A percentile compares a stretch with the other conserved stretches of the same genome.
These are phyloP conservation scores for Colletotrichum sp. DNA, from an alignment of 2,329 filamentous ascomycete genomes.

Conservation along the genomic window DNA sequence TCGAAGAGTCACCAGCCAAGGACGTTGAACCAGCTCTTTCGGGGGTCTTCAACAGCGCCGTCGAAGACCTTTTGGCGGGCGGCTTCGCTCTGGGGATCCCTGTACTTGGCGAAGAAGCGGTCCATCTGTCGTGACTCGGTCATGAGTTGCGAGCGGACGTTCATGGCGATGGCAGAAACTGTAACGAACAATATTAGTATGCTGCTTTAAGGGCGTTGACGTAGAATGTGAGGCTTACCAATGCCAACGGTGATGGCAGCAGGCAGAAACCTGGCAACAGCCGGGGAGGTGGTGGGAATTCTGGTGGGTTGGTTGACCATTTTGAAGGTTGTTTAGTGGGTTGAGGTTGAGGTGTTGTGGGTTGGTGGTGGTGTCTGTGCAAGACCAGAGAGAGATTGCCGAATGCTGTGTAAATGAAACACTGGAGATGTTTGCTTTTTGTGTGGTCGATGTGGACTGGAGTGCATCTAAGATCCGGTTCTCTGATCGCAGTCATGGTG, in stretches of 20 bases:
- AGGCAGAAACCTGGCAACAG: constrained; percentile 8
- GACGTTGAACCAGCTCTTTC: constrained; percentile 38
- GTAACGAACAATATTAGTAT: background rate
- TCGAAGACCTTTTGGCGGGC: constrained; percentile 36
- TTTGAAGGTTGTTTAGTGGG: background rate
- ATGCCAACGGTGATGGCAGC: constrained; percentile 14
- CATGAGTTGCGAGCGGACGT: constrained; percentile 36
- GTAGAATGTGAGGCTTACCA: background rate
- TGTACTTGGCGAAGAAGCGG: constrained; percentile 41
- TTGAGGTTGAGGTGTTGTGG: background rate
- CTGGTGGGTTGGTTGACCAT: constrained; percentile 19
- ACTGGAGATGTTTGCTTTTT: background rate
- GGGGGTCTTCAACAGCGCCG: constrained; percentile 34
- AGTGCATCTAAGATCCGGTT: background rate
- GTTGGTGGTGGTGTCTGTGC: background rate
- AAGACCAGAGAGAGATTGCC: background rate
- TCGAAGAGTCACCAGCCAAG: constrained; percentile 32
- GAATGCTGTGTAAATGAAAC: background rate
- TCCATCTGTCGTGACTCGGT: constrained; percentile 39
- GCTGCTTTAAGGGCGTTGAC: fast-evolving
- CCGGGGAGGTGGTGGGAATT: constrained; percentile 5
- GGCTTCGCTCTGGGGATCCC: constrained; percentile 40
- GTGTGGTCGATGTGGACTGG: constrained; percentile 15
- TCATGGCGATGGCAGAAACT: constrained; percentile 32
- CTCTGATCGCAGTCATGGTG: background rate